Conservation (phyloP, 2,329 filamentous ascomycete genomes). For the Cercospora brassicicola region DNA sequence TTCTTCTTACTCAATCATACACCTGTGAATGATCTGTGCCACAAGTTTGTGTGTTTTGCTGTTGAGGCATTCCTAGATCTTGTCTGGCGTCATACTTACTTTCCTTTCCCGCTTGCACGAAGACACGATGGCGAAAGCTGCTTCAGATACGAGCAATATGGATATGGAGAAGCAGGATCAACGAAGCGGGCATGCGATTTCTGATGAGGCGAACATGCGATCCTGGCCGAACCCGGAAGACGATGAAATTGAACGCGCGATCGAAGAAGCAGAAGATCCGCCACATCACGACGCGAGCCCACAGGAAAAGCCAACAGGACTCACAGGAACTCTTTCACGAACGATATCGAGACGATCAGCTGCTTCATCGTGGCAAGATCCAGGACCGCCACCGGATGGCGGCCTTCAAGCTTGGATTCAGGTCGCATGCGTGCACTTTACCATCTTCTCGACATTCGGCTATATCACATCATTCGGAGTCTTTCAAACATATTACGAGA, state of each 20-base stretch:
- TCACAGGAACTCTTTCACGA: conserved; percentile 21
- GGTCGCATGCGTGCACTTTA: conserved; percentile 32
- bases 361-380: conserved; percentile 34
- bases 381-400: conserved; percentile 47
- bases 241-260: conserved; percentile 24
- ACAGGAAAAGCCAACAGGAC: conserved; percentile 5
- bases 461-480: conserved; percentile 38
- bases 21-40: not conserved
- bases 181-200: not conserved
- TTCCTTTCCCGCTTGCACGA: not conserved
- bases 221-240: conserved; percentile 28
- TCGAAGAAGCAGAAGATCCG: conserved; percentile 23
- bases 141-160: conserved; percentile 6
- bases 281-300: not conserved
- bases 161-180: conserved; percentile 9
- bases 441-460: conserved; percentile 39
- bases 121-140: not conserved
- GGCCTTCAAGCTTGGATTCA: conserved; percentile 42
- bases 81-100: not conserved
- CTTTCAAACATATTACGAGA: conserved; percentile 50
- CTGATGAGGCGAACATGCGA: conserved; percentile 9
- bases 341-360: conserved; percentile 33
- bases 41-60: not conserved
- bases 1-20: not conserved
- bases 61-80: not conserved